These are phyloP conservation scores for Mycena alexandri DNA, from an alignment of 768 basidiomycete species.

Conservation along the genomic window DNA sequence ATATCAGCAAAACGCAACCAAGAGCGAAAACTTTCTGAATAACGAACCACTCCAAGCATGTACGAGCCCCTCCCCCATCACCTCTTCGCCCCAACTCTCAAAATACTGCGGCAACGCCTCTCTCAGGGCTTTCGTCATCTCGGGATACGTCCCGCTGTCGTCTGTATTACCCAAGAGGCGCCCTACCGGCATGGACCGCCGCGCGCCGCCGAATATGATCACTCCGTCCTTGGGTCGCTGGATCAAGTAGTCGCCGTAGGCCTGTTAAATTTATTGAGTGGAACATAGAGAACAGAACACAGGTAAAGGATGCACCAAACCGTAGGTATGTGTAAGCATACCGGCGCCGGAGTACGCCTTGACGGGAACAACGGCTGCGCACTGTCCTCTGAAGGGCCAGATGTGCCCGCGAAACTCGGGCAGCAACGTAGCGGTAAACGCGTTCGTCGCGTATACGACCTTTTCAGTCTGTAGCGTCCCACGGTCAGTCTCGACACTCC, in stretches of 20 bases:
- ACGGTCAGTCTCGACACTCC: constrained; percentile 48
- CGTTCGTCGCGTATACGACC: constrained; percentile 62
- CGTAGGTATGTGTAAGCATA: constrained; percentile 39
- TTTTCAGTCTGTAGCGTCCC: constrained; percentile 49
- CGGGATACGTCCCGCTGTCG: constrained; percentile 37
- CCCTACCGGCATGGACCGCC: constrained; percentile 33
- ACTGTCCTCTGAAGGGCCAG: constrained; percentile 41
- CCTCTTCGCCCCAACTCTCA: constrained; percentile 43
- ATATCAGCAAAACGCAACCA: too few species aligned
- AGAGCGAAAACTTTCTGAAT: too few species aligned
- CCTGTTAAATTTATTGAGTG: not conserved
- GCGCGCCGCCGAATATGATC: constrained; percentile 42
- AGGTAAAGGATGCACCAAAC: constrained; percentile 4
- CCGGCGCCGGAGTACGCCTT: constrained; percentile 37
- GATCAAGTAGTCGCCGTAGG: constrained; percentile 40
- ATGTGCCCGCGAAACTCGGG: constrained; percentile 42
- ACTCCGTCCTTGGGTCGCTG: constrained; percentile 43
- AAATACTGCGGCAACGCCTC: constrained; percentile 41
- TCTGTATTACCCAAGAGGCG: constrained; percentile 38
- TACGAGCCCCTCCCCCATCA: constrained; percentile 40
- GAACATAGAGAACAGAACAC: not conserved
- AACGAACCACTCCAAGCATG: constrained; percentile 35
- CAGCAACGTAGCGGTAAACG: constrained; percentile 57
- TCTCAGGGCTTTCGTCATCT: constrained; percentile 42
- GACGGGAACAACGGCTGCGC: constrained; percentile 41